phyloP scores from a whole-genome alignment of 2,329 filamentous ascomycete species.

The Verticillium nubilum region DNA sequence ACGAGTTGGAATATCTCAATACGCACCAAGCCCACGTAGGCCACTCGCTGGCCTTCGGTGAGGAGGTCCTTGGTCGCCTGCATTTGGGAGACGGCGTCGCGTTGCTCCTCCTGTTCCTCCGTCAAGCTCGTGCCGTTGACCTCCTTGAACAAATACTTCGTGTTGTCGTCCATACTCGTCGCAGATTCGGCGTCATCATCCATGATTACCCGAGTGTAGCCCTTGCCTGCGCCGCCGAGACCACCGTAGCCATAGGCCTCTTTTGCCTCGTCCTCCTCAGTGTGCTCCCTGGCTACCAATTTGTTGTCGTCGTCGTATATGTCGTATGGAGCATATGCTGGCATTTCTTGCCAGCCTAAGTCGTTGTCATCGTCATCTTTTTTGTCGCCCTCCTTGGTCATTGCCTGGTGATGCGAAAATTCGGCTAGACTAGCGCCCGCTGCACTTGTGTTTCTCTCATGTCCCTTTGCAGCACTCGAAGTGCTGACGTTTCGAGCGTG shows the following conservation, averaged over 20 bases:
- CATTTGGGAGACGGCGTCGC: conserved; percentile 84
- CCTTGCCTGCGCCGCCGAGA: conserved; percentile 85
- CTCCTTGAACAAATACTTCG: conserved; percentile 88
- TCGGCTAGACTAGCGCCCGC: conserved; percentile 43
- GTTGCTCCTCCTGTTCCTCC: conserved; percentile 73
- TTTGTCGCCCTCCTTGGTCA: conserved; percentile 49
- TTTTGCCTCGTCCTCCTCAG: conserved; percentile 63
- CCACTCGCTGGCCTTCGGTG: conserved; percentile 91
- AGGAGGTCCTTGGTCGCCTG: conserved; percentile 93
- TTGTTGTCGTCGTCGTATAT: conserved; percentile 93
- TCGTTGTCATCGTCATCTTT: conserved; percentile 56
- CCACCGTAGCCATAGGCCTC: conserved; percentile 65
- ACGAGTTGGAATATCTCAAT: conserved; percentile 76
- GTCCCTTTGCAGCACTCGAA: not conserved
- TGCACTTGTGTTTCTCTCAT: conserved; percentile 28
- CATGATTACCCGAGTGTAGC: conserved; percentile 90
- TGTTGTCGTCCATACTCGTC: conserved; percentile 96
- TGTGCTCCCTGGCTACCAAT: conserved; percentile 75
- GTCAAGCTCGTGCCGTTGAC: conserved; percentile 51
- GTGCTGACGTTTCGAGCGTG: not conserved
- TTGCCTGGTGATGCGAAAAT: conserved; percentile 83
- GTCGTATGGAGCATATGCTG: conserved; percentile 84
- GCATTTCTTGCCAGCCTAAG: conserved; percentile 80
- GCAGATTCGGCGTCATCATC: conserved; percentile 92
- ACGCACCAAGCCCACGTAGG: conserved; percentile 87